A percentile compares a stretch with the other conserved stretches of the same genome.
These are phyloP conservation scores for Diatrype stigma DNA, from an alignment of 2,329 filamentous ascomycete species.

Conservation along the genomic window DNA sequence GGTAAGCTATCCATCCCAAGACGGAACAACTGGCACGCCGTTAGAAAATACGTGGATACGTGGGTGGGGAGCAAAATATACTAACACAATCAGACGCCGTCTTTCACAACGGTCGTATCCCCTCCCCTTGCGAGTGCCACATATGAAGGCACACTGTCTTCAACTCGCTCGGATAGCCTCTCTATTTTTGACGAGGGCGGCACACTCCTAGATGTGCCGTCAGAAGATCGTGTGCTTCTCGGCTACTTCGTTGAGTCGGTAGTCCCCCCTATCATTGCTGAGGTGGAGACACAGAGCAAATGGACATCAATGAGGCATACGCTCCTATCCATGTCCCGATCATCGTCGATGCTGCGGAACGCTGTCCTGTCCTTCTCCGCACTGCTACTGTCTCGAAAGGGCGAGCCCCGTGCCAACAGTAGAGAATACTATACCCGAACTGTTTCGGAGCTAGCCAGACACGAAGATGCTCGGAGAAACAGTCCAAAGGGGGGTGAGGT, in stretches of 20 bases:
- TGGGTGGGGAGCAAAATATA: background rate
- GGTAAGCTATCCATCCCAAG: constrained; percentile 5
- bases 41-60: background rate
- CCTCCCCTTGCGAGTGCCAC: background rate
- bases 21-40: background rate
- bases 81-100: constrained; percentile 4
- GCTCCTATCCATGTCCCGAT: constrained; percentile 42
- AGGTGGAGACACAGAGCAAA: constrained; percentile 48
- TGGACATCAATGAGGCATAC: constrained; percentile 47
- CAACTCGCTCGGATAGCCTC: constrained; percentile 9
- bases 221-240: constrained; percentile 35
- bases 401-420: constrained; percentile 29
- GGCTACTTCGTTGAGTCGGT: constrained; percentile 45
- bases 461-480: constrained; percentile 22
- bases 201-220: constrained; percentile 16
- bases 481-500: constrained; percentile 1
- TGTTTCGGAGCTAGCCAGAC: constrained; percentile 27
- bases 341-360: constrained; percentile 42
- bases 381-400: constrained; percentile 35
- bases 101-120: constrained; percentile 5
- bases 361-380: constrained; percentile 50
- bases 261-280: constrained; percentile 48
- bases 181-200: constrained; percentile 13
- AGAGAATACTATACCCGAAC: constrained; percentile 35
- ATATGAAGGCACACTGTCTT: constrained; percentile 5